phyloP scores from a whole-genome alignment of 331 rosid genomes.

The Quercus phellos region DNA sequence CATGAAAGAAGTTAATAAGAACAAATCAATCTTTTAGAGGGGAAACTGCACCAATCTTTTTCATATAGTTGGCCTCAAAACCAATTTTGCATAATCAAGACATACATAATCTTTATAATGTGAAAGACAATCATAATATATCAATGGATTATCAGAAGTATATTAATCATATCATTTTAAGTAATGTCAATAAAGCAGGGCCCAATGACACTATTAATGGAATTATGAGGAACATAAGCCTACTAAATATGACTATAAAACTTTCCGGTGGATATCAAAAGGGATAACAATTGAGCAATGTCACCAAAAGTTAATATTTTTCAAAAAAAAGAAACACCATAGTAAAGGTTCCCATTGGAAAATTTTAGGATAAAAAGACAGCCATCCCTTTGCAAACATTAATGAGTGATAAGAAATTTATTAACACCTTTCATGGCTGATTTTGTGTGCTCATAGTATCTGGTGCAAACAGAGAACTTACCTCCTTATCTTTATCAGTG shows the following conservation, averaged over 20 bases:
- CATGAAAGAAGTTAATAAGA: not conserved
- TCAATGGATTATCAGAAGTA: not conserved
- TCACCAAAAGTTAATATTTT: not conserved
- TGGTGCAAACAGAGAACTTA: conserved; percentile 16
- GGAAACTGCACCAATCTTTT: conserved; percentile 9
- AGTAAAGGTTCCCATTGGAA: not conserved
- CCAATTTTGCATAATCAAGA: not conserved
- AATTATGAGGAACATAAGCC: not conserved
- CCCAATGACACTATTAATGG: not conserved
- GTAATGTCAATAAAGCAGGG: not conserved
- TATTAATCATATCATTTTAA: not conserved
- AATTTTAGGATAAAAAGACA: not conserved
- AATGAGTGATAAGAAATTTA: not conserved
- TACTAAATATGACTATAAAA: not conserved
- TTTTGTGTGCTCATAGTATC: not conserved
- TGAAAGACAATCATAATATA: not conserved
- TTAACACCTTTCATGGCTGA: not conserved
- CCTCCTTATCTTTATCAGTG: conserved; percentile 77
- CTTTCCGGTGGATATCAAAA: not conserved
- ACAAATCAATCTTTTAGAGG: conserved; percentile 3
- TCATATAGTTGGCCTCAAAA: conserved; percentile 6
- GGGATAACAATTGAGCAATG: not conserved
- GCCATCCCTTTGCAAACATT: conserved; percentile 7
- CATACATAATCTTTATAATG: not conserved
- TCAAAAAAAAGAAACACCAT: not conserved